These are phyloP conservation scores for Sarocladium oryzae DNA, from an alignment of 2,329 filamentous ascomycete genomes.

Conservation along the genomic window DNA sequence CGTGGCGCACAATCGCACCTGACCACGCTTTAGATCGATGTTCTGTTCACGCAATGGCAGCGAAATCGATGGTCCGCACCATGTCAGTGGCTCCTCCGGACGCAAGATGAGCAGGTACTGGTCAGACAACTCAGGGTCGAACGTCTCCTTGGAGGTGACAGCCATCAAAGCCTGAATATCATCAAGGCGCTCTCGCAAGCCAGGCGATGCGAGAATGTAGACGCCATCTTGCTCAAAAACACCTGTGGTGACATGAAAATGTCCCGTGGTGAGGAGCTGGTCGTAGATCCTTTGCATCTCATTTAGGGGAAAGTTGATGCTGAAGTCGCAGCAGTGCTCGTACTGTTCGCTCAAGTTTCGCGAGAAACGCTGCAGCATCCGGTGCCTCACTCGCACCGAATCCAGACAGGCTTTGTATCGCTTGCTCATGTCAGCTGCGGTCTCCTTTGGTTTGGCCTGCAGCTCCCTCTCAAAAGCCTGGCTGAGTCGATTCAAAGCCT, in stretches of 20 bases:
- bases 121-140: conserved; percentile 66
- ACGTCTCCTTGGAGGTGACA: conserved; percentile 50
- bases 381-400: conserved; percentile 89
- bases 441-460: conserved; percentile 76
- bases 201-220: conserved; percentile 78
- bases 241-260: conserved; percentile 76
- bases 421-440: conserved; percentile 85
- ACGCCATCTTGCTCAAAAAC: conserved; percentile 67
- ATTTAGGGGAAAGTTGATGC: conserved; percentile 64
- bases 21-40: conserved; percentile 79
- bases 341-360: conserved; percentile 87
- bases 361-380: conserved; percentile 94
- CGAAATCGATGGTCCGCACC: conserved; percentile 72
- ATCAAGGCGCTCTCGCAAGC: conserved; percentile 65
- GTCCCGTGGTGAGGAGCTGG: conserved; percentile 71
- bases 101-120: conserved; percentile 75
- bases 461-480: conserved; percentile 89
- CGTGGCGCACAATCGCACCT: conserved; percentile 81
- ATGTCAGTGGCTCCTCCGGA: conserved; percentile 70
- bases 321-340: conserved; percentile 94
- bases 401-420: conserved; percentile 93
- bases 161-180: conserved; percentile 81
- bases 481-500: conserved; percentile 81
- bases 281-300: conserved; percentile 73
- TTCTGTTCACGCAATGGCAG: conserved; percentile 69